phyloP scores from a whole-genome alignment of 352 stramenopile genomes.

The Phytophthora quininea region DNA sequence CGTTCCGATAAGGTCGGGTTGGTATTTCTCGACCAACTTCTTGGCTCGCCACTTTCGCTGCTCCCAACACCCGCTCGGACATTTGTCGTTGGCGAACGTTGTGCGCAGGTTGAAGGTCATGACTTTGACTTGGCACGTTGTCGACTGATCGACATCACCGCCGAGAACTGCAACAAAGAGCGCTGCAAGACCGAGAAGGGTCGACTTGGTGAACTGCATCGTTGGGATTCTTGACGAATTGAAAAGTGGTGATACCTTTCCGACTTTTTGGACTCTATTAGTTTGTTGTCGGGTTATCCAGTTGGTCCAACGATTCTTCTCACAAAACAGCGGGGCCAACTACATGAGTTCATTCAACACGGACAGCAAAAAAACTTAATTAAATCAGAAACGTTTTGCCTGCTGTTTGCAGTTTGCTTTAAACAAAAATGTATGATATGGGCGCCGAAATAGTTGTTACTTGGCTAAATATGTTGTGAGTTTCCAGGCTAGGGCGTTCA shows the following conservation, averaged over 20 bases:
- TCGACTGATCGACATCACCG: neutral
- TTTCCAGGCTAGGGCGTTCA: too few relatives aligned
- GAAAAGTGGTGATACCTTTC: too few relatives aligned
- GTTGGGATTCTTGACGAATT: neutral
- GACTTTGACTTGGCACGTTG: conserved; percentile 46
- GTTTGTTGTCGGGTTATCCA: too few relatives aligned
- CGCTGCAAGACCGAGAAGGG: conserved; percentile 5
- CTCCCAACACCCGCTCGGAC: conserved; percentile 57
- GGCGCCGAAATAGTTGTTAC: too few relatives aligned
- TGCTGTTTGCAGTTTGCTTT: too few relatives aligned
- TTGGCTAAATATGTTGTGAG: neutral
- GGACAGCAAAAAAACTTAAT: too few relatives aligned
- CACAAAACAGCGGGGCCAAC: too few relatives aligned
- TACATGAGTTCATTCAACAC: too few relatives aligned
- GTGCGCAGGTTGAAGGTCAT: conserved; percentile 75
- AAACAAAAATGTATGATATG: too few relatives aligned
- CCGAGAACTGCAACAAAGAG: neutral
- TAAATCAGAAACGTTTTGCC: too few relatives aligned
- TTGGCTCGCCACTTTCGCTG: conserved; percentile 47
- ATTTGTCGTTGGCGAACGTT: conserved; percentile 57
- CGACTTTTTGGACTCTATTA: too few relatives aligned
- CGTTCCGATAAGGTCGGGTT: conserved; percentile 66
- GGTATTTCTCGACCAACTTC: conserved; percentile 45
- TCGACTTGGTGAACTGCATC: conserved; percentile 2
- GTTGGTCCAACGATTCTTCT: too few relatives aligned